Evolutionary conservation across 768 basidiomycete genomes (phyloP).

Genomic region (button mushroom (Agaricus bisporus)): DNA sequence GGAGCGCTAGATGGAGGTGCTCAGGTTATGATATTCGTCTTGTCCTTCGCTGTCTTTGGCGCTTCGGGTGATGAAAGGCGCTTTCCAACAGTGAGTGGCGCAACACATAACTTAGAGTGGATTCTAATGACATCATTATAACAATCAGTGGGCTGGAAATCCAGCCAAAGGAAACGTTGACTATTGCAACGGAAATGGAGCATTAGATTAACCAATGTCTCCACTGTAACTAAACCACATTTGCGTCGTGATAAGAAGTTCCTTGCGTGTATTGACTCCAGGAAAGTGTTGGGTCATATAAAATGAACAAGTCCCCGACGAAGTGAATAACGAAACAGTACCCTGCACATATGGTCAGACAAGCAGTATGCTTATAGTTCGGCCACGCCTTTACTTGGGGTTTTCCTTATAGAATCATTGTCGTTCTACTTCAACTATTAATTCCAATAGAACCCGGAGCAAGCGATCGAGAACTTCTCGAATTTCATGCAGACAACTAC

Average conservation of each 20-base stretch:
- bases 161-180: slow-evolving; percentile 47
- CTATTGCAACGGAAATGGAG: slow-evolving; percentile 56
- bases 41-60: slow-evolving; percentile 62
- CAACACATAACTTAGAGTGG: not conserved
- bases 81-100: slow-evolving; percentile 38
- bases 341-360: too few species aligned
- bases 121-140: slow-evolving; percentile 5
- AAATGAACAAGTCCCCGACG: too few species aligned
- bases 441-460: too few species aligned
- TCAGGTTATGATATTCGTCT: slow-evolving; percentile 58
- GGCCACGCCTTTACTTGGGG: too few species aligned
- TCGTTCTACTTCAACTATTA: too few species aligned
- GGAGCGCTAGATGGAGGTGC: slow-evolving; percentile 63
- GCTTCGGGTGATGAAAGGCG: slow-evolving; percentile 42
- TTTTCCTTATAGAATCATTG: too few species aligned
- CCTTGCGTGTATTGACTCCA: not conserved
- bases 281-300: too few species aligned
- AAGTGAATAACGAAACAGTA: too few species aligned
- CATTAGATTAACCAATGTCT: slow-evolving; percentile 27
- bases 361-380: too few species aligned
- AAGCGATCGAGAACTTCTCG: too few species aligned
- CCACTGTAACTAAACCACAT: not conserved
- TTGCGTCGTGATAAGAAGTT: not conserved
- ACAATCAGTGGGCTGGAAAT: slow-evolving; percentile 46
- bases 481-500: too few species aligned